Conservation (phyloP, 306 rosid species). For the Dryas alaskensis region DNA sequence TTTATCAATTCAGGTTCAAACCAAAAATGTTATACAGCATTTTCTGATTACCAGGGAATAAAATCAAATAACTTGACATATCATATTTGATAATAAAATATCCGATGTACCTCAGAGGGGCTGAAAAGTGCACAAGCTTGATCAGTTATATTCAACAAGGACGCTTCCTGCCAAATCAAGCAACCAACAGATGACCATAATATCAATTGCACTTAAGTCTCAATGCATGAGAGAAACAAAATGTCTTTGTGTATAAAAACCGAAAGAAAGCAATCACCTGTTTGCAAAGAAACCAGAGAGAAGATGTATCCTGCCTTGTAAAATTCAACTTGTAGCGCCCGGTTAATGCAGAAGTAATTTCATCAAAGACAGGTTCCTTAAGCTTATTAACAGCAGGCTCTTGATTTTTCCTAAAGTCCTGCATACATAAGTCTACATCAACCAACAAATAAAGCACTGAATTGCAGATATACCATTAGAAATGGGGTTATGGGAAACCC, state of each 20-base stretch:
- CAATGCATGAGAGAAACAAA: slow-evolving; percentile 6
- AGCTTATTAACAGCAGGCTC: slow-evolving; percentile 75
- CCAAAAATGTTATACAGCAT: neutral
- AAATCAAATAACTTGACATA: neutral
- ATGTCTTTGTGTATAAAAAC: neutral
- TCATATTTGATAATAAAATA: slow-evolving; percentile 7
- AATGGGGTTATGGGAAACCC: too few relatives aligned
- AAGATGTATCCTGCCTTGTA: slow-evolving; percentile 64
- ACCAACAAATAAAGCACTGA: neutral
- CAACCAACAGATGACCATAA: slow-evolving; percentile 20
- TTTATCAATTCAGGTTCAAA: neutral
- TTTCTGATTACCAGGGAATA: neutral
- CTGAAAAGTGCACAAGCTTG: slow-evolving; percentile 79
- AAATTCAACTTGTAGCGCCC: slow-evolving; percentile 65
- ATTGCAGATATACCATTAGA: neutral
- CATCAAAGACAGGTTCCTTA: slow-evolving; percentile 70
- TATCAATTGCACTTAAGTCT: slow-evolving; percentile 16
- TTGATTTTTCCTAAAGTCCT: slow-evolving; percentile 64
- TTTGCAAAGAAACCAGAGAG: slow-evolving; percentile 95
- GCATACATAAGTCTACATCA: slow-evolving; percentile 28
- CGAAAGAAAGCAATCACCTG: slow-evolving; percentile 53
- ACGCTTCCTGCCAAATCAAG: slow-evolving; percentile 75
- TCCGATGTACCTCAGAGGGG: slow-evolving; percentile 61
- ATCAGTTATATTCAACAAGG: slow-evolving; percentile 73
- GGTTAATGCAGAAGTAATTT: slow-evolving; percentile 53